Percentiles rank a stretch among this genome's conserved stretches.
Conservation (phyloP, 495 filamentous ascomycete genomes). For the Astrothelium macrocarpum region DNA sequence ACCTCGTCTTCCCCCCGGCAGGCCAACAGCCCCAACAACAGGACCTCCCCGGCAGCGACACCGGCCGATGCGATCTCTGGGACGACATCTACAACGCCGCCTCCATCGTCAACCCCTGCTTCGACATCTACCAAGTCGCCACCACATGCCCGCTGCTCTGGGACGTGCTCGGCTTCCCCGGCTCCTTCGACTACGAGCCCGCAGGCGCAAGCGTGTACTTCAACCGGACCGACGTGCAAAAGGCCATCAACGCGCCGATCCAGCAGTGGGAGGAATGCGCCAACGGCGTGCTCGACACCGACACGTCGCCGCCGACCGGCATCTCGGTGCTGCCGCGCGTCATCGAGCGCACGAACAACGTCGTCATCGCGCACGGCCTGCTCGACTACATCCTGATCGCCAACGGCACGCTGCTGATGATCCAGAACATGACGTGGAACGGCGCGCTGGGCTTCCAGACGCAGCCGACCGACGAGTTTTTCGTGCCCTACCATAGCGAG, state of each 20-base stretch:
- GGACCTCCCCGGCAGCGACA: conserved; percentile 21
- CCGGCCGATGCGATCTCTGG: conserved; percentile 44
- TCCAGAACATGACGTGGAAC: conserved; percentile 83
- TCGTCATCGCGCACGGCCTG: conserved; percentile 58
- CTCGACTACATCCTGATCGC: conserved; percentile 52
- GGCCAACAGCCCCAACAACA: conserved; percentile 43
- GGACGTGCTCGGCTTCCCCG: conserved; percentile 67
- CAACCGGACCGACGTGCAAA: conserved; percentile 65
- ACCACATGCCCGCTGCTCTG: conserved; percentile 65
- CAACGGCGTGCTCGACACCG: conserved; percentile 44
- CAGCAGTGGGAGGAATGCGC: conserved; percentile 52
- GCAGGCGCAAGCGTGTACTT: conserved; percentile 56
- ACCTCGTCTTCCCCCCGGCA: conserved; percentile 59
- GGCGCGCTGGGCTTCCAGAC: conserved; percentile 57
- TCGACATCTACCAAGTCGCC: conserved; percentile 66
- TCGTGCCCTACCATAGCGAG: conserved; percentile 32
- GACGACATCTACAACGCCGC: conserved; percentile 48
- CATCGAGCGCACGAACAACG: conserved; percentile 61
- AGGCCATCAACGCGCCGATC: conserved; percentile 58
- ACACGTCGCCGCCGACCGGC: conserved; percentile 23
- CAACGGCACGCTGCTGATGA: conserved; percentile 59
- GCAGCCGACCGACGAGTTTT: conserved; percentile 29
- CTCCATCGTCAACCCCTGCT: conserved; percentile 62
- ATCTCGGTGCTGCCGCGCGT: conserved; percentile 50
- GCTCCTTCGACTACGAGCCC: conserved; percentile 33